Evolutionary conservation across 306 rosid genomes (phyloP).

Genomic region (Inga oerstediana): DNA sequence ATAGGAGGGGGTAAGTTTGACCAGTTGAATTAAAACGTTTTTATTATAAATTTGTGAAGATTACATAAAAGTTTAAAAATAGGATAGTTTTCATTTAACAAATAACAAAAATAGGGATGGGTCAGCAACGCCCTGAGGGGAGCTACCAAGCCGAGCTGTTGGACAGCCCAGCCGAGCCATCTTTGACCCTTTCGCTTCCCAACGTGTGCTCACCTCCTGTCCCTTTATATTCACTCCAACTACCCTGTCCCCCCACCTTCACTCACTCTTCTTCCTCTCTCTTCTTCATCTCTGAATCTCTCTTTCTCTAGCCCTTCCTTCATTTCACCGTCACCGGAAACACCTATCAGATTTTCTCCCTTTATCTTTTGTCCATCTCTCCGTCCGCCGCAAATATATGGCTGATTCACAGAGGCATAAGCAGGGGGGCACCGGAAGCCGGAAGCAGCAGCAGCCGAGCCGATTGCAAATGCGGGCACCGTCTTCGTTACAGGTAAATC

Average conservation of each 20-base stretch:
- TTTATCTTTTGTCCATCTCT: background rate
- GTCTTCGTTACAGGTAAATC: slow-evolving; percentile 64
- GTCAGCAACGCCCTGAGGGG: background rate
- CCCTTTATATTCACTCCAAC: slow-evolving; percentile 8
- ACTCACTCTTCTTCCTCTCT: background rate
- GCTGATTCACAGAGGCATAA: slow-evolving; percentile 45
- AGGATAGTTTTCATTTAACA: background rate
- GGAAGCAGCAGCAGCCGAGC: slow-evolving; percentile 56
- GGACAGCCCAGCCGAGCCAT: slow-evolving; percentile 7
- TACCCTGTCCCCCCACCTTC: background rate
- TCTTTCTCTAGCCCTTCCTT: no score
- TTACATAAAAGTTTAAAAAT: background rate
- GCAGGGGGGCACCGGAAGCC: slow-evolving; percentile 11
- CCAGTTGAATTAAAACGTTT: no score
- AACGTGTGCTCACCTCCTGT: slow-evolving; percentile 34
- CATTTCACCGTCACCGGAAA: background rate
- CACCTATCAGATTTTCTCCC: background rate
- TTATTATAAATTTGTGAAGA: no score
- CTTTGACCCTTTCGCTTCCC: slow-evolving; percentile 23
- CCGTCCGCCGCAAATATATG: slow-evolving; percentile 37
- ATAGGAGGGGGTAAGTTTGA: no score
- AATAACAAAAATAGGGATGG: background rate
- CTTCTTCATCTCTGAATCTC: background rate
- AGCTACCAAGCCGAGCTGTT: slow-evolving; percentile 36
- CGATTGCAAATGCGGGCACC: slow-evolving; percentile 88